Base-by-base conservation (phyloP, 352 stramenopile species). In the Pythium insidiosum region DNA sequence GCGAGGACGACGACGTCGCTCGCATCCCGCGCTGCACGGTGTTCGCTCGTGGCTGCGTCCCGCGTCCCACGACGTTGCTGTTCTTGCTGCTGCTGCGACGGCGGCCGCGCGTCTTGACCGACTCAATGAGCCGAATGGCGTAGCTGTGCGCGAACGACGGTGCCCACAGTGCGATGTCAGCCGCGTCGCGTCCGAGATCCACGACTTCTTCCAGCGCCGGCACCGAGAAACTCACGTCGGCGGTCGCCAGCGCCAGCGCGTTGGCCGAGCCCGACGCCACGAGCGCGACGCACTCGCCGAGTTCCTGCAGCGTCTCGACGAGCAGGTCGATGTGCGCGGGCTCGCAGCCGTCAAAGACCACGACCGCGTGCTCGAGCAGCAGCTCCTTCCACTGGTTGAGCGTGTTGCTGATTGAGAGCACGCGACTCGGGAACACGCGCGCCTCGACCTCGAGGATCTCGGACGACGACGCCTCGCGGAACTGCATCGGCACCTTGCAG, bases 391-490 rank as follows among this genome's bases (percentile, higher is more conserved):
- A 80, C 42, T 77, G 65, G 6, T 33, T 52, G 5, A 77, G 50
- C n/a, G 68, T 80, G 23, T 77, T 80, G 5, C 65, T 70, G 23
- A 77, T 63, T 25, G 68, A 80, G 0, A 80, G 53, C 36, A 61
- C 62, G 18, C 47, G 54, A 37, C 58, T 68, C 9, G 50, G 53
- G 33, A 66, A 75, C 7, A 74, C 59, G 5, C 50, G 57, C 3
- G 68, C 60, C 19, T 68, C 52, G 1, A 77, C 23, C 1, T 69
- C 55, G 3, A 66, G 39, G 10, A 65, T 39, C 15, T 64, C 62
- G 21, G 60, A 65, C 7, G 45, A 74, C 7, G 62, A 40, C 6
- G 63, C 55, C 20, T 80, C 65, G 1, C 63, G 56, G 2, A 80
- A 41, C 6, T 54, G 57, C 6, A 80, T 43, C 1, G 63, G 50